phyloP scores from a whole-genome alignment of 1,284 basidiomycete genomes.

The Irpex rosettiformis region DNA sequence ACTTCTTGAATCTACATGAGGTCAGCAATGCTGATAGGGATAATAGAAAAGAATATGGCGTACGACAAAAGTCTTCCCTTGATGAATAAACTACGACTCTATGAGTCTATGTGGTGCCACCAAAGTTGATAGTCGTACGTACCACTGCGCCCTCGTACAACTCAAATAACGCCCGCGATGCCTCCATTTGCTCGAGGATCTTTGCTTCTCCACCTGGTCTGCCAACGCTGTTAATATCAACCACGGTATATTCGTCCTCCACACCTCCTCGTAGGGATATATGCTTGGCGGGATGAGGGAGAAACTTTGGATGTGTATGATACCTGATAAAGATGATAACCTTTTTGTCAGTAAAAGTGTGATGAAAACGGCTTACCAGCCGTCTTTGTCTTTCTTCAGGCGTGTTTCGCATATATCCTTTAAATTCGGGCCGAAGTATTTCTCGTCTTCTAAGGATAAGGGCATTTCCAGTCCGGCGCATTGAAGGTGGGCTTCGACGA shows the following conservation, averaged over 20 bases:
- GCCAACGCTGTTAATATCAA: constrained; percentile 56
- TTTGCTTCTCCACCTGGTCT: constrained; percentile 36
- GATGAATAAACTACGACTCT: constrained; percentile 68
- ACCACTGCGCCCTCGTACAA: constrained; percentile 79
- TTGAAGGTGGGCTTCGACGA: constrained; percentile 85
- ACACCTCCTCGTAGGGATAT: constrained; percentile 76
- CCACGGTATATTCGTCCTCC: constrained; percentile 77
- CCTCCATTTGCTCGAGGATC: constrained; percentile 84
- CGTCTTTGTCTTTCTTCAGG: constrained; percentile 61
- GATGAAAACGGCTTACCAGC: constrained; percentile 53
- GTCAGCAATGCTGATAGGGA: neutral
- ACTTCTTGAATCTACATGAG: constrained; percentile 67
- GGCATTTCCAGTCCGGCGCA: constrained; percentile 91
- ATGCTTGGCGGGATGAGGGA: constrained; percentile 73
- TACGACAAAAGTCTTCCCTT: constrained; percentile 74
- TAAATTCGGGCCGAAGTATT: constrained; percentile 71
- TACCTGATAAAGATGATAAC: no score
- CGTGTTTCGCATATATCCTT: constrained; percentile 52
- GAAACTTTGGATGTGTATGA: constrained; percentile 73
- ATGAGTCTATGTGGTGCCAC: neutral
- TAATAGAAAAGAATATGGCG: constrained; percentile 18
- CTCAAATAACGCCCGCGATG: constrained; percentile 84
- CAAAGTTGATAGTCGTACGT: constrained; percentile 23
- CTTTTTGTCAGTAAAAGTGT: no score
- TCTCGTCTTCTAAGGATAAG: constrained; percentile 59